phyloP scores from a whole-genome alignment of 108 stramenopile genomes.

The Nannochloropsis oceanica region DNA sequence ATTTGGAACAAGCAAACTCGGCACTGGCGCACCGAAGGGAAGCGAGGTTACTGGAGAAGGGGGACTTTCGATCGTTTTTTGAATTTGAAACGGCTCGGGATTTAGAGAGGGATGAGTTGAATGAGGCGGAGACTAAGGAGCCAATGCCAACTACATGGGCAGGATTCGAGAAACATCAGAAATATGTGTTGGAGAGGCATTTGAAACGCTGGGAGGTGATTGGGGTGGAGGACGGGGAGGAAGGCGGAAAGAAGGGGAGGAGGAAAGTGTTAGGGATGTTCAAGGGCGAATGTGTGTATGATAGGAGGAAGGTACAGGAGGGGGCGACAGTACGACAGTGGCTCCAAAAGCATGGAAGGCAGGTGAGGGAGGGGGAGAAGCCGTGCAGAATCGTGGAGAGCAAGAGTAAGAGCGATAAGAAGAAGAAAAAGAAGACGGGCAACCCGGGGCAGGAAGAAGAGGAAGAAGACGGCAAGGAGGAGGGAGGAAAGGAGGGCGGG shows the following conservation, averaged over 20 bases:
- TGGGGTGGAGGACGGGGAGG: background rate
- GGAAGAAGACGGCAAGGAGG: constrained; percentile 4
- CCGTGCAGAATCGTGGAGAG: background rate
- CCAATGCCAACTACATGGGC: constrained; percentile 12
- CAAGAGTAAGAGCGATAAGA: background rate
- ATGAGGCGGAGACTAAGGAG: background rate
- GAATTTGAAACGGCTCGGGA: background rate
- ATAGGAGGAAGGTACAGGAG: background rate
- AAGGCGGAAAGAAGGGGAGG: too few relatives aligned
- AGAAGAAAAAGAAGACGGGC: background rate
- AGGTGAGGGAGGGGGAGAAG: background rate
- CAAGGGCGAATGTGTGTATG: constrained; percentile 7
- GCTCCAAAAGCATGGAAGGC: background rate
- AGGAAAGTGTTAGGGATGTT: constrained; percentile 6
- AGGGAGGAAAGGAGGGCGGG: background rate
- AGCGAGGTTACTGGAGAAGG: background rate
- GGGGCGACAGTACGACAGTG: constrained; percentile 5
- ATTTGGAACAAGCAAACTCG: constrained; percentile 6
- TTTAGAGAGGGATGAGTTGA: too few relatives aligned
- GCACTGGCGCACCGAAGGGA: constrained; percentile 1
- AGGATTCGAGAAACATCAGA: constrained; percentile 12
- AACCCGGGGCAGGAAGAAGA: background rate
- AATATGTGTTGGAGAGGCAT: constrained; percentile 4
- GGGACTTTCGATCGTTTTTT: background rate
- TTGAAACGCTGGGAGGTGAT: constrained; percentile 10